Percentiles rank a stretch among this genome's conserved stretches.
These are phyloP conservation scores for Backusella morwellensis DNA, from an alignment of 192 early-diverging fungal genomes.

Conservation along the genomic window DNA sequence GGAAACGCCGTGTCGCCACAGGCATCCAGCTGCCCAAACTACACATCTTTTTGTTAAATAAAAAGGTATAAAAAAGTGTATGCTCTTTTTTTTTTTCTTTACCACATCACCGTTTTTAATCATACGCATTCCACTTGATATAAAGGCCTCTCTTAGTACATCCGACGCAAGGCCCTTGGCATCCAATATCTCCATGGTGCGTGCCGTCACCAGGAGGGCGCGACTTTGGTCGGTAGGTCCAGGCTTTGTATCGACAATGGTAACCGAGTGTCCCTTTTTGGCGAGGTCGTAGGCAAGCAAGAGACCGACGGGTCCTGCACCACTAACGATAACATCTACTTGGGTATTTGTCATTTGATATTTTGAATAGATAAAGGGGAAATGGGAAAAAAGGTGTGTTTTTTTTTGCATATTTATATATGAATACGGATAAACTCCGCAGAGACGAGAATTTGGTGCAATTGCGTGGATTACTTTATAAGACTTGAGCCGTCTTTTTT, in stretches of 20 bases:
- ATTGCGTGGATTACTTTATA: neutral
- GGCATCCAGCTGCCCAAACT: neutral
- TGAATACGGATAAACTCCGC: neutral
- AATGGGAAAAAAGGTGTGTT: neutral
- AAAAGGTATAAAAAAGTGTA: neutral
- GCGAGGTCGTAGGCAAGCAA: slow-evolving; percentile 21
- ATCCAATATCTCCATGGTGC: slow-evolving; percentile 20
- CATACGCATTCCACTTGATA: neutral
- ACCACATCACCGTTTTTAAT: neutral
- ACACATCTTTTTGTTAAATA: neutral
- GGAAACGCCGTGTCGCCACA: slow-evolving; percentile 18
- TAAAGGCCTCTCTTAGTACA: neutral
- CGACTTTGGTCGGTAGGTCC: slow-evolving; percentile 15
- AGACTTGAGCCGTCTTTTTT: neutral
- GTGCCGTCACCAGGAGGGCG: slow-evolving; percentile 6
- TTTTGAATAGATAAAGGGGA: neutral
- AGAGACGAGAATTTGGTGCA: neutral
- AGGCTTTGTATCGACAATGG: slow-evolving; percentile 4
- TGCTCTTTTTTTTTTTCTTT: too few species aligned
- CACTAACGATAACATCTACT: slow-evolving; percentile 16
- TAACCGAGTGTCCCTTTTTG: slow-evolving; percentile 8
- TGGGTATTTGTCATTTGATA: neutral
- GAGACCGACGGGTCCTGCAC: slow-evolving; percentile 20
- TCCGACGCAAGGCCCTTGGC: neutral
- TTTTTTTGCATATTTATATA: neutral